Base-by-base conservation (phyloP, 192 early-diverging fungal species). In the Mortierella claussenii region DNA sequence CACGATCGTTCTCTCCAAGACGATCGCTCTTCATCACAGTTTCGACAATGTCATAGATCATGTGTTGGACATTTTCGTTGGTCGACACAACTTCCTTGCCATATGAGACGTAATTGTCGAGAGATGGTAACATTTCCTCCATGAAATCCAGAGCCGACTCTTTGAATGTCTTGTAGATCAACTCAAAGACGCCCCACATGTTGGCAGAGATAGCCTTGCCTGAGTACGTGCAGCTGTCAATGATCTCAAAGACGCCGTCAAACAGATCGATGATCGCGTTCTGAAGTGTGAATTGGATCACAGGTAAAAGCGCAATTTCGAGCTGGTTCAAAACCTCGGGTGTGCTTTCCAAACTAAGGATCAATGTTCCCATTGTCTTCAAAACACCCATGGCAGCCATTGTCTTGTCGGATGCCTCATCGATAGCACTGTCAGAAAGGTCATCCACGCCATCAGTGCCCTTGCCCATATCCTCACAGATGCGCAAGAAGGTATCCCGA, bases 101-200 rank as follows among this genome's bases (percentile, higher is more conserved):
- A 60, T 90, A 95, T 3, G 89, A 84, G 37, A 97, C 88, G 60
- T 89, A 97, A 84, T 97, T 96, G 73, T 96, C 94, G 51, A 99
- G 87, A 20, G 90, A 90, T 18, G 92, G 92, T 28, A 94, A 73
- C 87, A 99, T 95, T 73, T 95, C 95, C 55, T 94, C 91, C 79
- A 94, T 92, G 74, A 93, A 96, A 69, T 96, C 96, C 37, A 87
- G 78, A 44, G 91, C 92, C 68, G 91, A 92, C 60, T 82, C 86
- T 83, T 91, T 94, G 83, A 96, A 93, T 54, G 92, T 84, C 32
- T 65, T 68, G 81, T 92, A 91, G 56, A 96, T 88, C 61, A 87
- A 55, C 37, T 88, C 90, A 85, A 96, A 93, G 62, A 97, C 79
- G 40, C 79, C 74, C 96, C 94, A 99, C 79, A 94, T 94, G 67